Conservation (phyloP, 1,139 yeast genomes). For the Eremothecium cymbalariae region DNA sequence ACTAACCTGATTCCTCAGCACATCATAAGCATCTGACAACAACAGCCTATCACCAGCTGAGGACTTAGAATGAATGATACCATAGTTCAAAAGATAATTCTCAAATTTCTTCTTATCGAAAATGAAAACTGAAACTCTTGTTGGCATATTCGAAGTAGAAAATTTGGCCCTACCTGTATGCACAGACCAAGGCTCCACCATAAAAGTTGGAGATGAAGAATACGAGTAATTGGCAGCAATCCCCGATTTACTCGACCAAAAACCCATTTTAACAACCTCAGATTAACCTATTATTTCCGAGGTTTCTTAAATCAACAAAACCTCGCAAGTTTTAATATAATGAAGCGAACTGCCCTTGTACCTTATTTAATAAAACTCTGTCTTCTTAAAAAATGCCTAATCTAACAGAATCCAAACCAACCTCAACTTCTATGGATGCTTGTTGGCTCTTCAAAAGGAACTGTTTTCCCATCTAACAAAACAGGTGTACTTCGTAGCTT, state of each 20-base stretch:
- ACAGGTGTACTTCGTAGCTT: too few species aligned
- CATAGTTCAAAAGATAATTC: constrained; percentile 43
- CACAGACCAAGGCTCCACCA: constrained; percentile 77
- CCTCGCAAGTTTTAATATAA: too few species aligned
- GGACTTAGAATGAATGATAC: constrained; percentile 37
- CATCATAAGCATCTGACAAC: constrained; percentile 38
- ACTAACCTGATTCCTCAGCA: constrained; percentile 50
- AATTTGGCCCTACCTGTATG: constrained; percentile 71
- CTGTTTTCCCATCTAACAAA: too few species aligned
- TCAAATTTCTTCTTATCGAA: constrained; percentile 80
- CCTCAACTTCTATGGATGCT: too few species aligned
- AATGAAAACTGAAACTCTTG: constrained; percentile 73
- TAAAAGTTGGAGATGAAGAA: constrained; percentile 65
- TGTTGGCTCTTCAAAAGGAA: too few species aligned
- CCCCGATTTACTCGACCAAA: constrained; percentile 45
- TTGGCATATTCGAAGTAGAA: constrained; percentile 23
- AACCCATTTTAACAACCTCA: constrained; percentile 13
- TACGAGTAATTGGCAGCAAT: constrained; percentile 68
- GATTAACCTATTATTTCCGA: background rate
- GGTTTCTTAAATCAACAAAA: background rate
- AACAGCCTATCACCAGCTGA: constrained; percentile 30
- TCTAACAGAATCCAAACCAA: too few species aligned
- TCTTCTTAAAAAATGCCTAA: too few species aligned
- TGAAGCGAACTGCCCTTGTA: too few species aligned
- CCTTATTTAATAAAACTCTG: too few species aligned